phyloP scores from a whole-genome alignment of 495 filamentous ascomycete genomes.

The Penicillium pulvis region DNA sequence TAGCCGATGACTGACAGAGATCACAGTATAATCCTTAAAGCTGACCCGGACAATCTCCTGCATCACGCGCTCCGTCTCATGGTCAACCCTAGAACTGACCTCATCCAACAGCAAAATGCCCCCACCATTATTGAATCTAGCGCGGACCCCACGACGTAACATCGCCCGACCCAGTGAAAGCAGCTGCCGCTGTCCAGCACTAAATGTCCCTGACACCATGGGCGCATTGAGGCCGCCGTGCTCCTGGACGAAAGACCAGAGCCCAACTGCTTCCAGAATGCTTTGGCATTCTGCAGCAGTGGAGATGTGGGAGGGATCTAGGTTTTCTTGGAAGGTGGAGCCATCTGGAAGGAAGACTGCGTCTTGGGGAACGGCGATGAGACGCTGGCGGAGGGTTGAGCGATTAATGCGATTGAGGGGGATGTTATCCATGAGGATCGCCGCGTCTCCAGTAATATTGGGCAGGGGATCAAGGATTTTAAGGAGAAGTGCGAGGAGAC shows the following conservation, averaged over 20 bases:
- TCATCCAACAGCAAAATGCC: slow-evolving; percentile 41
- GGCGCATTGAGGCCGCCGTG: neutral
- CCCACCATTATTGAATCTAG: neutral
- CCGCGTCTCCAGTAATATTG: neutral
- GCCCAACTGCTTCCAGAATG: slow-evolving; percentile 13
- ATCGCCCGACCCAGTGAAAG: neutral
- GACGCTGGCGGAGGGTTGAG: neutral
- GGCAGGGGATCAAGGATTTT: slow-evolving; percentile 9
- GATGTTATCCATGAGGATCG: neutral
- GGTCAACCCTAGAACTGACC: slow-evolving; percentile 51
- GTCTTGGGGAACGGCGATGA: neutral
- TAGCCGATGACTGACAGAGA: slow-evolving; percentile 50
- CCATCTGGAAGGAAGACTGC: slow-evolving; percentile 1
- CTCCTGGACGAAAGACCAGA: neutral
- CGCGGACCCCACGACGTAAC: neutral
- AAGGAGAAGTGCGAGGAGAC: slow-evolving; percentile 37
- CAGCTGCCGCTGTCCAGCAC: neutral
- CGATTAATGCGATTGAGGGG: neutral
- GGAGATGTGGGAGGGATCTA: slow-evolving; percentile 75
- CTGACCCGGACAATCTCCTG: slow-evolving; percentile 43
- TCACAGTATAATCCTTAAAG: slow-evolving; percentile 48
- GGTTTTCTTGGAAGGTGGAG: slow-evolving; percentile 56
- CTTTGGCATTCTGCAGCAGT: slow-evolving; percentile 61
- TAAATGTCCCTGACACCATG: neutral
- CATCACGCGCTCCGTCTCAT: slow-evolving; percentile 46